phyloP scores from a whole-genome alignment of 2,329 filamentous ascomycete species.

The Pestalotiopsis sp. region DNA sequence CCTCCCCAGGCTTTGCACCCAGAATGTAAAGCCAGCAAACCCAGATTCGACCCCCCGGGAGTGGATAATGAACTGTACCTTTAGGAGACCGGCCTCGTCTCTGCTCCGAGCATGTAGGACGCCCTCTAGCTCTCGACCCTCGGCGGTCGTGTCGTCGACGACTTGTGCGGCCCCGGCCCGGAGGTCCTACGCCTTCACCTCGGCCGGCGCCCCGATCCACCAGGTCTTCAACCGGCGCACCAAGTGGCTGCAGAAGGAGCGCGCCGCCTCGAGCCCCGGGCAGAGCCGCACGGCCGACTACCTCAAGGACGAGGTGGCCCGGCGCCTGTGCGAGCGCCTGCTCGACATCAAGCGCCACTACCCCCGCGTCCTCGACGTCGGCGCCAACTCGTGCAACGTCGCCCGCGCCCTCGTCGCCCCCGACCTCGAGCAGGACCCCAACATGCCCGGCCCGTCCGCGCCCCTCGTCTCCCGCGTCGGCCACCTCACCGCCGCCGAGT shows the following conservation, averaged over 20 bases:
- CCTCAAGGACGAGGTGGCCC: conserved; percentile 88
- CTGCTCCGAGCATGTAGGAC: conserved; percentile 17
- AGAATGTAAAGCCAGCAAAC: conserved; percentile 27
- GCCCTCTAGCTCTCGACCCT: conserved; percentile 8
- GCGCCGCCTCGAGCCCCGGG: conserved; percentile 72
- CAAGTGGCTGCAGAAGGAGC: conserved; percentile 91
- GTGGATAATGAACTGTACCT: conserved; percentile 28
- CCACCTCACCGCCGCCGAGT: conserved; percentile 79
- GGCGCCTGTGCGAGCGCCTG: conserved; percentile 80
- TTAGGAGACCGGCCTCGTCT: conserved; percentile 21
- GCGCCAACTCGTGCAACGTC: conserved; percentile 94
- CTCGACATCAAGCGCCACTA: conserved; percentile 93
- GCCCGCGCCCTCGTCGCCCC: conserved; percentile 76
- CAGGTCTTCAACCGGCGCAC: conserved; percentile 88
- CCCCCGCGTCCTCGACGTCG: conserved; percentile 83
- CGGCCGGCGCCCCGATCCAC: conserved; percentile 75
- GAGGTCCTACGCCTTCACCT: conserved; percentile 75
- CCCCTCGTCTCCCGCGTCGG: conserved; percentile 73
- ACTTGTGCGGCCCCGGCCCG: conserved; percentile 21
- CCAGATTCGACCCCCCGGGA: conserved; percentile 19
- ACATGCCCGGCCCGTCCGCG: conserved; percentile 54
- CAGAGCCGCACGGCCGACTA: conserved; percentile 85
- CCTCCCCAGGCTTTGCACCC: conserved; percentile 8
- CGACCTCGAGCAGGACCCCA: conserved; percentile 64
- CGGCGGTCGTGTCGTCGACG: neutral